phyloP scores from a whole-genome alignment of 2,329 filamentous ascomycete species.

The Aspergillus vadensis region DNA sequence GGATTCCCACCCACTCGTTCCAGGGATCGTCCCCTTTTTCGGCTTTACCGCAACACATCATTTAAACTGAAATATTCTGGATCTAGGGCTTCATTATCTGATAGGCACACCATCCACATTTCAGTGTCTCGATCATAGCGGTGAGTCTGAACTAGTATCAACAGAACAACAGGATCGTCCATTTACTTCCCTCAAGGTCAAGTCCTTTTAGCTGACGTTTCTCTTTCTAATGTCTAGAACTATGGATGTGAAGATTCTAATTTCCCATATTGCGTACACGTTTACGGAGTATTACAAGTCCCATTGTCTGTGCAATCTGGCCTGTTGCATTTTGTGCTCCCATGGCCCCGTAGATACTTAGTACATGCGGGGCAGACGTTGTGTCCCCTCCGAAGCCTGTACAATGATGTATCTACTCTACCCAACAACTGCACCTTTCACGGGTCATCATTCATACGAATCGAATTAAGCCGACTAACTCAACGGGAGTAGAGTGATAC shows the following conservation, averaged over 20 bases:
- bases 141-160: not conserved
- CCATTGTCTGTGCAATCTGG: too few relatives aligned
- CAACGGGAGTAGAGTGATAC: too few relatives aligned
- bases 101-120: not conserved
- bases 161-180: not conserved
- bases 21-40: constrained; percentile 10
- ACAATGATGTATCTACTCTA: too few relatives aligned
- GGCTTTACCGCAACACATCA: not conserved
- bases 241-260: not conserved
- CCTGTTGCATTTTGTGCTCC: too few relatives aligned
- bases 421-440: too few relatives aligned
- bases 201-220: constrained; percentile 1
- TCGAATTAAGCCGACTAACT: too few relatives aligned
- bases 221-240: not conserved
- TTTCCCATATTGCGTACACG: too few relatives aligned
- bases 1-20: constrained; percentile 7
- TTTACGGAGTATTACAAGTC: too few relatives aligned
- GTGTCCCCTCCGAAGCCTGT: too few relatives aligned
- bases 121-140: constrained; percentile 4
- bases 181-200: not conserved
- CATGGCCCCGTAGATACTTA: too few relatives aligned
- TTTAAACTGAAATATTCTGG: not conserved
- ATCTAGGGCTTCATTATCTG: not conserved
- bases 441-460: too few relatives aligned
- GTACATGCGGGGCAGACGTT: too few relatives aligned